A percentile compares a stretch with the other conserved stretches of the same genome.
These are phyloP conservation scores for Cyclostephanos tholiformis DNA, from an alignment of 108 stramenopile genomes.

Conservation along the genomic window DNA sequence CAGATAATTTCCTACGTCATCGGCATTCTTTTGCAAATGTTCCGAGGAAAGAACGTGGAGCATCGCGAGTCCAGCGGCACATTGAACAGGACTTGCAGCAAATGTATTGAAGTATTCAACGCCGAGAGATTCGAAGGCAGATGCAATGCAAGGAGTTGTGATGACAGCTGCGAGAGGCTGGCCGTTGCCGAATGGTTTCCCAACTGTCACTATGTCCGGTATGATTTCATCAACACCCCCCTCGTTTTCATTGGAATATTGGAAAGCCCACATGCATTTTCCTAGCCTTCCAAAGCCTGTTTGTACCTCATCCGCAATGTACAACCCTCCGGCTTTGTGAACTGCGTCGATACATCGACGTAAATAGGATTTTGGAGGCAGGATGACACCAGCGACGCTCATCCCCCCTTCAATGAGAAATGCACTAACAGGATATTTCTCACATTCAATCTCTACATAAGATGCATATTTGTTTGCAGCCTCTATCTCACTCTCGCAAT, in stretches of 20 bases:
- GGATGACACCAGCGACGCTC: conserved; percentile 89
- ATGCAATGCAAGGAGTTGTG: conserved; percentile 69
- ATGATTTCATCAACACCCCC: conserved; percentile 49
- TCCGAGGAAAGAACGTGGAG: conserved; percentile 79
- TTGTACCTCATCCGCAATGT: conserved; percentile 98
- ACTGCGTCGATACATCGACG: conserved; percentile 68
- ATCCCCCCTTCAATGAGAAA: conserved; percentile 92
- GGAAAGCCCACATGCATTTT: conserved; percentile 90
- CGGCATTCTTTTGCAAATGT: conserved; percentile 80
- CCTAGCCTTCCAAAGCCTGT: conserved; percentile 95
- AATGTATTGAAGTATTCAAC: conserved; percentile 98
- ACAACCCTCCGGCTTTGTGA: conserved; percentile 87
- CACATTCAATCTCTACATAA: conserved; percentile 71
- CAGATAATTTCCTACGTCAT: conserved; percentile 75
- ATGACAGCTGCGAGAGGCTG: conserved; percentile 94
- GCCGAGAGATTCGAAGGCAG: conserved; percentile 81
- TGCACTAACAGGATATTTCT: conserved; percentile 65
- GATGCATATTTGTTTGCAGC: conserved; percentile 65
- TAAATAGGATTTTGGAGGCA: conserved; percentile 86
- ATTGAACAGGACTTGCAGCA: conserved; percentile 91
- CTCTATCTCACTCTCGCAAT: conserved; percentile 26
- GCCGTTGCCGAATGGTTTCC: conserved; percentile 98
- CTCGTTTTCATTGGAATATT: conserved; percentile 59
- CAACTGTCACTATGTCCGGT: conserved; percentile 97
- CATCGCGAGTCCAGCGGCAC: conserved; percentile 88